Evolutionary conservation across 2,329 filamentous ascomycete genomes (phyloP).

Genomic region (Penicillium sp.): DNA sequence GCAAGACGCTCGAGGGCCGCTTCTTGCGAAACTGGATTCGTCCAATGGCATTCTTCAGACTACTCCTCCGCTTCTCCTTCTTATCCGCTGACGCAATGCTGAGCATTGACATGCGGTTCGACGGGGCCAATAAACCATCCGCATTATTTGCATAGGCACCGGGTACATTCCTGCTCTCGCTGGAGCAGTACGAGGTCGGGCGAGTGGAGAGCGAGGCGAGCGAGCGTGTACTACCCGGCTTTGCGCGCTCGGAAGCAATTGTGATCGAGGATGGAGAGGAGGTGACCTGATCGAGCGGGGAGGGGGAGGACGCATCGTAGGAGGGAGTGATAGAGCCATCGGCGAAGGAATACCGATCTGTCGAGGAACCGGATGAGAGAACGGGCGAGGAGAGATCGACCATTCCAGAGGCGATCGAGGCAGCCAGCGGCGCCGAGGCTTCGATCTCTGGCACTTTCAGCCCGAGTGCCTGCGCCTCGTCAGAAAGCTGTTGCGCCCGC

Average conservation of each 20-base stretch:
- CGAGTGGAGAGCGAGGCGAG: constrained; percentile 44
- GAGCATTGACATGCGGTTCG: constrained; percentile 31
- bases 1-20: constrained; percentile 32
- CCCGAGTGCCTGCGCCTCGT: constrained; percentile 44
- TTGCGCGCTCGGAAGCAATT: constrained; percentile 32
- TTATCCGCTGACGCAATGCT: constrained; percentile 34
- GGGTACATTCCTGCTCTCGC: constrained; percentile 32
- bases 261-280: constrained; percentile 39
- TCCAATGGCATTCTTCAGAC: constrained; percentile 40
- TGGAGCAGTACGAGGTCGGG: constrained; percentile 44
- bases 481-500: constrained; percentile 41
- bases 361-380: constrained; percentile 37
- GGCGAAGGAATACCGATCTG: constrained; percentile 36
- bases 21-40: constrained; percentile 43
- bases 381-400: constrained; percentile 40
- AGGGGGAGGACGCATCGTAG: constrained; percentile 22
- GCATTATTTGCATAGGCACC: constrained; percentile 19
- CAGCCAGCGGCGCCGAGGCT: constrained; percentile 38
- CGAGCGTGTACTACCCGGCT: constrained; percentile 42
- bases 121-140: constrained; percentile 18
- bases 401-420: constrained; percentile 41
- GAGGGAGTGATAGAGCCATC: constrained; percentile 33
- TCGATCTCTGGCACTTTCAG: constrained; percentile 39
- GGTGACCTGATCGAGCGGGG: constrained; percentile 34
- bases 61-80: constrained; percentile 36